Conservation (phyloP, 352 stramenopile species). For the Phytophthora europaea region DNA sequence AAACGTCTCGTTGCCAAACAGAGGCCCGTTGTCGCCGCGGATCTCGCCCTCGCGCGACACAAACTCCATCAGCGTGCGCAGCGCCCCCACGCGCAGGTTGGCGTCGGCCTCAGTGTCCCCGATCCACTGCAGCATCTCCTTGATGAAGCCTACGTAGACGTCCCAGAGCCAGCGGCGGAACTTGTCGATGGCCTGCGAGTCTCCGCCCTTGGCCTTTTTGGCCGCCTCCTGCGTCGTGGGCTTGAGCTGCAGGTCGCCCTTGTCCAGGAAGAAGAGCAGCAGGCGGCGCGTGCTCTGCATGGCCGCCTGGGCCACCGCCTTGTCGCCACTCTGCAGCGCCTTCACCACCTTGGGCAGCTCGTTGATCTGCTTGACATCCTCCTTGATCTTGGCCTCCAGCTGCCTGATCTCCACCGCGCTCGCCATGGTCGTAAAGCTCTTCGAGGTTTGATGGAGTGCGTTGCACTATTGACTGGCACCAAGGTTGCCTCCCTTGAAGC, state of each 20-base stretch:
- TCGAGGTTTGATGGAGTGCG: constrained; percentile 15
- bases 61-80: constrained; percentile 93
- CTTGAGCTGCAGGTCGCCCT: constrained; percentile 69
- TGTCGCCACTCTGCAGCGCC: constrained; percentile 77
- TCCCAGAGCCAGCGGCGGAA: constrained; percentile 89
- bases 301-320: constrained; percentile 73
- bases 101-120: constrained; percentile 55
- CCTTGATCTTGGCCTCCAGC: constrained; percentile 88
- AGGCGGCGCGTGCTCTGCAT: constrained; percentile 86
- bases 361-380: constrained; percentile 89
- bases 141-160: constrained; percentile 82
- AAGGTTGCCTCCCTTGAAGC: not conserved
- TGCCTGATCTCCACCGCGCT: constrained; percentile 84
- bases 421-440: constrained; percentile 53
- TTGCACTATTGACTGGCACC: constrained; percentile 26
- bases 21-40: constrained; percentile 18
- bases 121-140: constrained; percentile 87
- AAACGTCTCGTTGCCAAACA: constrained; percentile 91
- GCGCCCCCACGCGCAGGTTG: constrained; percentile 78
- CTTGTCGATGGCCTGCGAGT: constrained; percentile 67
- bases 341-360: constrained; percentile 83
- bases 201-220: constrained; percentile 54
- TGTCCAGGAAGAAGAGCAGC: constrained; percentile 87
- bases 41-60: constrained; percentile 81
- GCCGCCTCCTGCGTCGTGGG: constrained; percentile 37